Evolutionary conservation across 129 eudicot genomes (phyloP).

Genomic region (Tagetes erecta): DNA sequence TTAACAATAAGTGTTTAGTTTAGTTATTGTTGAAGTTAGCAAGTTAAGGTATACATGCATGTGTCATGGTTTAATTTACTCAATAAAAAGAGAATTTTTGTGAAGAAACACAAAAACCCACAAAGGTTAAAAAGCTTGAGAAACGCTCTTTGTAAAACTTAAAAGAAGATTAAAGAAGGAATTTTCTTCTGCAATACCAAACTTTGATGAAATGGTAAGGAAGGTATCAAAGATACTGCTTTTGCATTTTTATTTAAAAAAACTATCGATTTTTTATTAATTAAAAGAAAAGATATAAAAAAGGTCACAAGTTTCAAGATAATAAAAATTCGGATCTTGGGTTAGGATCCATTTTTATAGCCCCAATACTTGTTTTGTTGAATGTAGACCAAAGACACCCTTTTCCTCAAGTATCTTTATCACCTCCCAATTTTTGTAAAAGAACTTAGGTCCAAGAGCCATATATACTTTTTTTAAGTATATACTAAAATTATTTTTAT

Average conservation of each 20-base stretch:
- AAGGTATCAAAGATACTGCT: slow-evolving; percentile 72
- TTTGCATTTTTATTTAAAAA: slow-evolving; percentile 4
- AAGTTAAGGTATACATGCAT: neutral
- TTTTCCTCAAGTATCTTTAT: slow-evolving; percentile 38
- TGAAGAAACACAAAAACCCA: slow-evolving; percentile 46
- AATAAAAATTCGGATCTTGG: slow-evolving; percentile 49
- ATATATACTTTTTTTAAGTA: neutral
- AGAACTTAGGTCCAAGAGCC: slow-evolving; percentile 42
- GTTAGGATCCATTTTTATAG: slow-evolving; percentile 44
- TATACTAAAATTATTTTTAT: neutral
- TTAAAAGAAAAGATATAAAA: slow-evolving; percentile 12
- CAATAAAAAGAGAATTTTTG: slow-evolving; percentile 5
- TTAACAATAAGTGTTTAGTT: no score
- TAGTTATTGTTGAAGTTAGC: no score
- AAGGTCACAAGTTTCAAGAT: slow-evolving; percentile 37
- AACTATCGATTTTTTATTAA: neutral
- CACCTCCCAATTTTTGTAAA: slow-evolving; percentile 41
- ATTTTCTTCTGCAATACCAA: slow-evolving; percentile 69
- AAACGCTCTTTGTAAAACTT: slow-evolving; percentile 30
- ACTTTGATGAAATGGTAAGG: slow-evolving; percentile 83
- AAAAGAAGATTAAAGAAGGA: slow-evolving; percentile 58
- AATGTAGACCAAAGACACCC: slow-evolving; percentile 42
- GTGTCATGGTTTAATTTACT: neutral
- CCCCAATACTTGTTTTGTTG: slow-evolving; percentile 38
- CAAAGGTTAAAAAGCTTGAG: slow-evolving; percentile 44